A percentile compares a stretch with the other conserved stretches of the same genome.
Conservation (phyloP, 2,329 filamentous ascomycete species). For the Curvularia verruculosa region DNA sequence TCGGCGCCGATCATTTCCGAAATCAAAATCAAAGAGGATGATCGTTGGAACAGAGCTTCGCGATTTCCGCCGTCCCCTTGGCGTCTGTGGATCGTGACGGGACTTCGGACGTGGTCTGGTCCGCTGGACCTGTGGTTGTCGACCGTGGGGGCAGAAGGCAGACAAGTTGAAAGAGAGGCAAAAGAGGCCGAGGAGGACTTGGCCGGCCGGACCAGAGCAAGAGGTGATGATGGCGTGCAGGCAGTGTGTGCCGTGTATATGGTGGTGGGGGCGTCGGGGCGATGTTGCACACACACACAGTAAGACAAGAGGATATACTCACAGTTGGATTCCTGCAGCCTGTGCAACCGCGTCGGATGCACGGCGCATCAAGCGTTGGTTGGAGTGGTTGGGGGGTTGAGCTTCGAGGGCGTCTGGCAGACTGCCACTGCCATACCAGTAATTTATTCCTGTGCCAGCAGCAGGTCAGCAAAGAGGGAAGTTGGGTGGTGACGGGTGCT, state of each 20-base stretch:
- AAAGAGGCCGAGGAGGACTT: not conserved
- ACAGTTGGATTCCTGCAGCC: constrained; percentile 39
- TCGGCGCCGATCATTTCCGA: constrained; percentile 28
- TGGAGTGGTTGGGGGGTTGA: constrained; percentile 29
- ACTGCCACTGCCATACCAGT: constrained; percentile 43
- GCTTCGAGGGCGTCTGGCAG: constrained; percentile 39
- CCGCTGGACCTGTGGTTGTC: not conserved
- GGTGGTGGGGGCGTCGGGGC: constrained; percentile 1
- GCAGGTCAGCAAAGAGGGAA: constrained; percentile 18
- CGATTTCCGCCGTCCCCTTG: constrained; percentile 28
- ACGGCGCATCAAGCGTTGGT: constrained; percentile 40
- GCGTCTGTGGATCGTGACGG: constrained; percentile 22
- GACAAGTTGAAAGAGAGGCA: not conserved
- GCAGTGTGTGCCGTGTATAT: constrained; percentile 4
- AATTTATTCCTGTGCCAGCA: constrained; percentile 32
- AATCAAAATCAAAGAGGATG: constrained; percentile 13
- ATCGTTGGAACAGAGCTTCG: constrained; percentile 15
- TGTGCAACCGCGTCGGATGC: constrained; percentile 43
- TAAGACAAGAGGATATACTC: constrained; percentile 18
- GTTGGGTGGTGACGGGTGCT: not conserved
- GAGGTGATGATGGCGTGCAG: not conserved
- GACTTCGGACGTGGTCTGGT: constrained; percentile 1
- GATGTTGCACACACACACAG: not conserved
- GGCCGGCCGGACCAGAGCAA: constrained; percentile 4
- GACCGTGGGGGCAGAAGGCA: not conserved